phyloP scores from a whole-genome alignment of 352 stramenopile genomes.

The Phytophthora sojae region DNA sequence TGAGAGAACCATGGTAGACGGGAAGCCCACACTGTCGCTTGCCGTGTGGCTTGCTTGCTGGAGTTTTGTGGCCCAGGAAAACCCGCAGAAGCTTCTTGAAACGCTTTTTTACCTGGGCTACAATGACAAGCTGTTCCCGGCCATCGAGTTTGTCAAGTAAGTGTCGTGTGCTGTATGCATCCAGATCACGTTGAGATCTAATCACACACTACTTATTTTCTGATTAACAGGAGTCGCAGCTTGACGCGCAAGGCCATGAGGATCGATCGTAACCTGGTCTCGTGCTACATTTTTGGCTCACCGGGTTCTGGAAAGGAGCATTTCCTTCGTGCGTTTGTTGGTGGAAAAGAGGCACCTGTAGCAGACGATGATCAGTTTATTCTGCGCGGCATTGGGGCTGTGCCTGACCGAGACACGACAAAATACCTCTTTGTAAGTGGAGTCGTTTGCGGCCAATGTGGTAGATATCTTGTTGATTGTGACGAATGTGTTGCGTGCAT shows the following conservation, averaged over 20 bases:
- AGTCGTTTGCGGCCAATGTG: not conserved
- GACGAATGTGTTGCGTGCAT: not conserved
- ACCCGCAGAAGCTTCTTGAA: conserved; percentile 76
- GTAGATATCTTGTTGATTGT: not conserved
- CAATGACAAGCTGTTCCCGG: conserved; percentile 72
- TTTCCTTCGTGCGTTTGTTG: conserved; percentile 64
- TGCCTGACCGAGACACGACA: conserved; percentile 60
- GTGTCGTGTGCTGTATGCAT: conserved; percentile 10
- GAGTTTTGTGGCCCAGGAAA: conserved; percentile 79
- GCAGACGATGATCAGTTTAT: conserved; percentile 48
- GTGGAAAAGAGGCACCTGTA: conserved; percentile 35
- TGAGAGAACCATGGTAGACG: conserved; percentile 60
- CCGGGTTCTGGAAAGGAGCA: conserved; percentile 55
- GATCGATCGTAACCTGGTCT: conserved; percentile 78
- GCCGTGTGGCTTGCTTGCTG: conserved; percentile 75
- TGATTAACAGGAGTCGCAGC: conserved; percentile 53
- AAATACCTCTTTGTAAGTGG: conserved; percentile 73
- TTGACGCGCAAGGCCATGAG: conserved; percentile 59
- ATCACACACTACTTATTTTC: conserved; percentile 4
- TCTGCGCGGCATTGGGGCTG: conserved; percentile 62
- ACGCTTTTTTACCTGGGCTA: conserved; percentile 88
- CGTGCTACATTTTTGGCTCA: conserved; percentile 73
- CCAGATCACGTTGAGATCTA: not conserved
- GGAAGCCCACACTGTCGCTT: conserved; percentile 59
- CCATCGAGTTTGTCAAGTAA: conserved; percentile 74